Percentiles rank a stretch among this genome's conserved stretches.
These are phyloP conservation scores for Ustilago trichophora DNA, from an alignment of 1,284 basidiomycete species.

Conservation along the genomic window DNA sequence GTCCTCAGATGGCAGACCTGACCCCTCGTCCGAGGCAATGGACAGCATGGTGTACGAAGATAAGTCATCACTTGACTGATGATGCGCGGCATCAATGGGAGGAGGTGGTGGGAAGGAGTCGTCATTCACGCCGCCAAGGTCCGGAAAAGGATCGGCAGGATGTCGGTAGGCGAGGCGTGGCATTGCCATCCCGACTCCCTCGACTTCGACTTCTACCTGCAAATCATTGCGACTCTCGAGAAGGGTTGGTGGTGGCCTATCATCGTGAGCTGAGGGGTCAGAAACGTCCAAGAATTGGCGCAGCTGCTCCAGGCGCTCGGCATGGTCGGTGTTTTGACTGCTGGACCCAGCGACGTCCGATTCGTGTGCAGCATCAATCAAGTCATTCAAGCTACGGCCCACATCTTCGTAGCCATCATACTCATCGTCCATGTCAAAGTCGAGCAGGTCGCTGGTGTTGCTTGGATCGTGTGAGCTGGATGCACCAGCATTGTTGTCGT, in stretches of 20 bases:
- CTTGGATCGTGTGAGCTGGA: slow-evolving; percentile 14
- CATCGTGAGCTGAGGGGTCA: slow-evolving; percentile 20
- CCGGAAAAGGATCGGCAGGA: slow-evolving; percentile 29
- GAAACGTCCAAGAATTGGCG: slow-evolving; percentile 35
- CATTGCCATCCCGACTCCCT: slow-evolving; percentile 57
- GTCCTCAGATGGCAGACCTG: neutral
- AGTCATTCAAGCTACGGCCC: slow-evolving; percentile 30
- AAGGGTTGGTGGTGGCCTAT: slow-evolving; percentile 50
- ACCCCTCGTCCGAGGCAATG: neutral
- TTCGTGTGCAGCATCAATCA: slow-evolving; percentile 23
- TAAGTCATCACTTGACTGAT: neutral
- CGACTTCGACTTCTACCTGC: slow-evolving; percentile 60
- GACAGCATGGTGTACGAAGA: slow-evolving; percentile 6
- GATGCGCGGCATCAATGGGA: slow-evolving; percentile 17
- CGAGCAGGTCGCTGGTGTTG: slow-evolving; percentile 14
- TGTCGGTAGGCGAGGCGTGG: slow-evolving; percentile 30
- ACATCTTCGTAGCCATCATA: slow-evolving; percentile 61
- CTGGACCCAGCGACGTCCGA: slow-evolving; percentile 15
- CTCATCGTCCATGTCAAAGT: slow-evolving; percentile 50
- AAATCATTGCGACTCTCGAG: slow-evolving; percentile 53
- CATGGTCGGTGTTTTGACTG: slow-evolving; percentile 18
- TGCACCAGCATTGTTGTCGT: slow-evolving; percentile 4
- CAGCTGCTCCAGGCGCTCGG: slow-evolving; percentile 38
- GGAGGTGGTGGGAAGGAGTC: slow-evolving; percentile 23
- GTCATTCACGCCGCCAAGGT: neutral